Evolutionary conservation across 129 eudicot species (phyloP), one percentile per base, ranked within the genome.

Genomic region (Pittosporum tobira): DNA sequence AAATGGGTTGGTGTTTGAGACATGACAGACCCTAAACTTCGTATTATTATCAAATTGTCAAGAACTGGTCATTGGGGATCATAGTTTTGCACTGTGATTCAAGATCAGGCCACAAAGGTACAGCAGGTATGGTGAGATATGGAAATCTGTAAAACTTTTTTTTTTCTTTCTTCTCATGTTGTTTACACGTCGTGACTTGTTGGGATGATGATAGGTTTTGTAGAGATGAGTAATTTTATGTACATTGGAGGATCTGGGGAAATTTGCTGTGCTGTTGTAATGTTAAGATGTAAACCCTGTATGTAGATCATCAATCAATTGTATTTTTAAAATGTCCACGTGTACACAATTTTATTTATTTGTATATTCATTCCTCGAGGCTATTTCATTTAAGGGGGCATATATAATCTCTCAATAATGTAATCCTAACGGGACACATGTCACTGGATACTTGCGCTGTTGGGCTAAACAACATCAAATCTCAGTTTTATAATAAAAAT

Each of bases 1-100:
- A 91, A 79, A 69, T 91, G 98, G 88, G 96, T 91, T 2, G 98
- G 98, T 47, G 87, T 86, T 15, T 89, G 65, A 56, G 43, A 26
- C 48, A 43, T 1, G 22, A 29, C 23, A 34, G 7, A 19, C 18
- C n/a, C n/a, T 0, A 31, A 54, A 55, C 22, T 8, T n/a, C 19
- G 43, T 3, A n/a, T n/a, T n/a, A 31, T 14, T 3, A 19, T 19
- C 22, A 21, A 7, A n/a, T 3, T 20, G 37, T 48, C 9, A 21
- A 62, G 46, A 46, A 20, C 57, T 46, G 21, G 21, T 28, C 18
- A 18, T 5, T 3, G 14, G 45, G 28, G 44, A 48, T 47, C 8
- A 48, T 62, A 15, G 15, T 44, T 45, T 26, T n/a, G 53, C 43
- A 18, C 11, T 25, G 26, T 20, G 46, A 37, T 19, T 62, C 21